Conservation (phyloP, 169 alveolate species). For the Plasmodium sp. region DNA sequence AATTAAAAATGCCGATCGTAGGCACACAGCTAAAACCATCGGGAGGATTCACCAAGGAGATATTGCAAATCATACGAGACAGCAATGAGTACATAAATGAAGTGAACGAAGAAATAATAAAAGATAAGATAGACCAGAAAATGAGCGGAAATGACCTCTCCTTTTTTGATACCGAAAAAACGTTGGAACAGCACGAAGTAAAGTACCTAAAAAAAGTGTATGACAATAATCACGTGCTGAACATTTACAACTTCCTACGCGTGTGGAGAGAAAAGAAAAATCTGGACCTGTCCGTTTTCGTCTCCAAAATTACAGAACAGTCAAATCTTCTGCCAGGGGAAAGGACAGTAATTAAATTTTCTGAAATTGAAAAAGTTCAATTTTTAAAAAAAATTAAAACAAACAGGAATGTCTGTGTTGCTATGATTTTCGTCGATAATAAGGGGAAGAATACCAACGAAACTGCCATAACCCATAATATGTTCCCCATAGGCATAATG, state of each 20-base stretch:
- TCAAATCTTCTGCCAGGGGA: slow-evolving; percentile 59
- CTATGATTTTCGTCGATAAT: slow-evolving; percentile 70
- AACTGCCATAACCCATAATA: slow-evolving; percentile 34
- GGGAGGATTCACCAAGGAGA: slow-evolving; percentile 70
- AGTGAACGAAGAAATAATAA: slow-evolving; percentile 56
- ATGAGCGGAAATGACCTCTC: slow-evolving; percentile 37
- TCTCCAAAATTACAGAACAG: slow-evolving; percentile 54
- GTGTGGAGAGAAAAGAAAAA: slow-evolving; percentile 68
- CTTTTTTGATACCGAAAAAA: slow-evolving; percentile 55
- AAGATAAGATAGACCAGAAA: slow-evolving; percentile 49
- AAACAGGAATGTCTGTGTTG: slow-evolving; percentile 64
- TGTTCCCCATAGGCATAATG: slow-evolving; percentile 51
- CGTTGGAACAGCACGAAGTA: slow-evolving; percentile 52
- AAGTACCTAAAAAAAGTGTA: slow-evolving; percentile 46
- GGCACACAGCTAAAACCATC: slow-evolving; percentile 73
- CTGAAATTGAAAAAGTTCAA: slow-evolving; percentile 59
- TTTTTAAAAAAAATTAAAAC: slow-evolving; percentile 55
- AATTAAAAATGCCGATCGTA: slow-evolving; percentile 45
- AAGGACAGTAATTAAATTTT: slow-evolving; percentile 63
- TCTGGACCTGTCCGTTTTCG: slow-evolving; percentile 57
- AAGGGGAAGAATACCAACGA: slow-evolving; percentile 17
- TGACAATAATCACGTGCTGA: slow-evolving; percentile 60
- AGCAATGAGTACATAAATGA: slow-evolving; percentile 51
- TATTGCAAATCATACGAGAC: slow-evolving; percentile 16
- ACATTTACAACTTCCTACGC: slow-evolving; percentile 43